phyloP scores from a whole-genome alignment of 2,329 filamentous ascomycete species.

The Talaromyces amestolkiae region DNA sequence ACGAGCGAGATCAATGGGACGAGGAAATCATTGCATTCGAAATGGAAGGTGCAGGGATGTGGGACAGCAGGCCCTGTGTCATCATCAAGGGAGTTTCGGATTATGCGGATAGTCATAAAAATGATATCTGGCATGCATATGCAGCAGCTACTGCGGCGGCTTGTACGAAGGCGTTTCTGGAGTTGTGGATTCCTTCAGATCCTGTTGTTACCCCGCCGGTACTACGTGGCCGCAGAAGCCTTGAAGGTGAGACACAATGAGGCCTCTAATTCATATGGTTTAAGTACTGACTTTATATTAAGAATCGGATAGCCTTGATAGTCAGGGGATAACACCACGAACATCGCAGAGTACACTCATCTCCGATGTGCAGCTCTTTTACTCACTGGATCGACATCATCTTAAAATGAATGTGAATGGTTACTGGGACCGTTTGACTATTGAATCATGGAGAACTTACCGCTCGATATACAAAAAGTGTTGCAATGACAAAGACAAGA shows the following conservation, averaged over 20 bases:
- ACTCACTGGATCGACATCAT: neutral
- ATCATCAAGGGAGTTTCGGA: conserved; percentile 21
- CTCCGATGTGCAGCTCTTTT: neutral
- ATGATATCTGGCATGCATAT: conserved; percentile 21
- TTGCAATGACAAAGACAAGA: neutral
- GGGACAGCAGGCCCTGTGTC: conserved; percentile 13
- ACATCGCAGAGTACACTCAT: neutral
- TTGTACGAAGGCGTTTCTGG: conserved; percentile 14
- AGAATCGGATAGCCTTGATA: neutral
- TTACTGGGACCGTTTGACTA: conserved; percentile 9
- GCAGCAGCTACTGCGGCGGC: conserved; percentile 21
- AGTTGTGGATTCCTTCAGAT: conserved; percentile 17
- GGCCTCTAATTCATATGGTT: neutral
- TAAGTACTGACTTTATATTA: neutral
- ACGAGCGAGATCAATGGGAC: neutral
- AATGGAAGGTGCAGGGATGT: conserved; percentile 18
- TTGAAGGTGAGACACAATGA: neutral
- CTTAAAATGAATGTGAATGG: neutral
- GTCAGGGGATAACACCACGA: neutral
- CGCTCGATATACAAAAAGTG: neutral
- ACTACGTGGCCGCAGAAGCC: neutral
- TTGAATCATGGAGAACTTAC: conserved; percentile 5
- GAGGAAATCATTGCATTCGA: conserved; percentile 15
- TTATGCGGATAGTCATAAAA: conserved; percentile 22
- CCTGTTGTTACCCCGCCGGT: neutral